Evolutionary conservation across 352 stramenopile genomes (phyloP).

Genomic region (Peronospora belbahrii): DNA sequence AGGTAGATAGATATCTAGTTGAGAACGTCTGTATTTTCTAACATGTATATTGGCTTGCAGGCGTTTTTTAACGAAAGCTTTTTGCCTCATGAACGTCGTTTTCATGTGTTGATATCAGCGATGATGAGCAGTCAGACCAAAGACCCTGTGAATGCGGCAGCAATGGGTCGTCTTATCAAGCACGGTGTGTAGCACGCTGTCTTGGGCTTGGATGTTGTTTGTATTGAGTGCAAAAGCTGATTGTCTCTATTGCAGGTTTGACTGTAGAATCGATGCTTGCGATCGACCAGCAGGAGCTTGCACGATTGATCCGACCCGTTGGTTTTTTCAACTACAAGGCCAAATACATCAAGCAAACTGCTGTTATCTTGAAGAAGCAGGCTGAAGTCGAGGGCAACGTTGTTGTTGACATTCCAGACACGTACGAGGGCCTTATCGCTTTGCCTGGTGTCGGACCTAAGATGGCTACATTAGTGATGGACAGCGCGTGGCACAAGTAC

Average conservation of each 20-base stretch:
- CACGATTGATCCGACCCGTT: conserved; percentile 85
- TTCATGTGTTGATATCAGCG: conserved; percentile 92
- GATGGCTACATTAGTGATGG: conserved; percentile 95
- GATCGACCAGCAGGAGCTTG: conserved; percentile 78
- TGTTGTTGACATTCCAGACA: conserved; percentile 86
- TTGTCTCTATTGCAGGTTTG: conserved; percentile 40
- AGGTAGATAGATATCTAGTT: neutral
- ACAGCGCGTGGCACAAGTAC: conserved; percentile 85
- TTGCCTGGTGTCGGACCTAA: conserved; percentile 94
- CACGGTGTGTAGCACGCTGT: conserved; percentile 25
- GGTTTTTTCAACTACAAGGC: conserved; percentile 97
- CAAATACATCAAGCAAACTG: conserved; percentile 89
- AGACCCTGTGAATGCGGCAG: conserved; percentile 85
- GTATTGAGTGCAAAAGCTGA: neutral
- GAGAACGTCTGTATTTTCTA: neutral
- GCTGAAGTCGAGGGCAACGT: conserved; percentile 18
- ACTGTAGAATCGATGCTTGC: conserved; percentile 83
- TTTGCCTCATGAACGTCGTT: conserved; percentile 53
- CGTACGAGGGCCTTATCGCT: conserved; percentile 83
- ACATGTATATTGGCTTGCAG: conserved; percentile 8
- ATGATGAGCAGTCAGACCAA: conserved; percentile 97
- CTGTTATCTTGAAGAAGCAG: conserved; percentile 37
- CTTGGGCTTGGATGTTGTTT: neutral
- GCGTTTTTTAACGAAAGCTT: conserved; percentile 35
- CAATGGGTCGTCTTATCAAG: conserved; percentile 53